Base-by-base conservation (phyloP, 495 filamentous ascomycete species). In the Aspergillus heteromorphus region DNA sequence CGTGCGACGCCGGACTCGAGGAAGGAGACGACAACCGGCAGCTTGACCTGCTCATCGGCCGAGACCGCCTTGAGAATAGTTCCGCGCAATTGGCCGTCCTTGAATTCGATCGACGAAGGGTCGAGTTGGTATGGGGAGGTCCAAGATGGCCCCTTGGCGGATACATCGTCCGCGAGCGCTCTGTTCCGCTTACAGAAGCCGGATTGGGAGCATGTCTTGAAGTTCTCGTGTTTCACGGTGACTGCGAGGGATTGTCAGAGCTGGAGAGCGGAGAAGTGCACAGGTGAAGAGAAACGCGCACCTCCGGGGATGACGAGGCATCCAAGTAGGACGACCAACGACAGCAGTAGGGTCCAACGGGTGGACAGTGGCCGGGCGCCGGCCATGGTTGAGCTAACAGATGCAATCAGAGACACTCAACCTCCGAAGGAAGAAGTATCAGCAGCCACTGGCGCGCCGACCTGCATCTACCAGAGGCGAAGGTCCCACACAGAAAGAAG, bases 161-260 rank as follows among this genome's bases (percentile, higher is more conserved):
- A 70, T 51, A 81, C 91, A 49, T 82, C 76, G 66, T 97, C 91
- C 55, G 95, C 95, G 64, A 86, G 89, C 23, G 83, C 87, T 65
- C 92, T 85, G 70, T 96, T 97, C 53, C 93, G 90, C 65, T 88
- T 89, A 71, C 95, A 97, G 77, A 97, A 98, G 52, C 93, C 93
- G 0, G 92, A 91, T 68, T 98, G 93, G 34, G 82, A 73, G 74
- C 57, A 98, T 55, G 85, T 96, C 65, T 97, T 98, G 79, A 97
- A 97, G 61, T 92, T 89, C 60, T 95, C 87, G 60, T 96, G 87
- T 72, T 98, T 97, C 17, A 98, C 95, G 62, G 80, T 72, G 51
- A 83, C 91, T 93, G 65, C 20, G 59, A 42, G 29, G 13, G 53
- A 51, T 55, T 48, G 55, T 49, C 27, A 63, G 53, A 40, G 20